Percentiles rank a stretch among this genome's conserved stretches.
Conservation (phyloP, 225 moss, liverwort and hornwort genomes). For the Polytrichum commune region DNA sequence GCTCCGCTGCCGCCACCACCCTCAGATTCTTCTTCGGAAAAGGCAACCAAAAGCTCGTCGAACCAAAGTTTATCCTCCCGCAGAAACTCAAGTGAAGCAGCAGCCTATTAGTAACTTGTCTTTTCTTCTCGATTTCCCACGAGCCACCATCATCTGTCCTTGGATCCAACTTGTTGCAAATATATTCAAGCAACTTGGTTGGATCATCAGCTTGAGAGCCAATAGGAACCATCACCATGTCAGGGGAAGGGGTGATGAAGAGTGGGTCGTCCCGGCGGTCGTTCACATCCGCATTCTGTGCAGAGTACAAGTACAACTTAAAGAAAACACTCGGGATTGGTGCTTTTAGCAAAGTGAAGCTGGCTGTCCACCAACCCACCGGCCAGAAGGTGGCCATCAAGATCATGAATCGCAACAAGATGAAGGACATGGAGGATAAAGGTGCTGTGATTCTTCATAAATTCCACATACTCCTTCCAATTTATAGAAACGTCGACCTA, state of each 20-base stretch:
- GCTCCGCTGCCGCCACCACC: too few relatives aligned
- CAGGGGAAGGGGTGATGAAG: slow-evolving; percentile 45
- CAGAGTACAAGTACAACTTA: slow-evolving; percentile 82
- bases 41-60: too few relatives aligned
- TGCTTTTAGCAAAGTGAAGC: slow-evolving; percentile 94
- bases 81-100: too few relatives aligned
- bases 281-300: slow-evolving; percentile 45
- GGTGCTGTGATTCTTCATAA: slow-evolving; percentile 22
- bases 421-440: slow-evolving; percentile 95
- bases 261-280: slow-evolving; percentile 43
- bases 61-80: too few relatives aligned
- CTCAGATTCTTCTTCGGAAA: too few relatives aligned
- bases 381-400: slow-evolving; percentile 92
- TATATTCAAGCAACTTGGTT: background rate
- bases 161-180: background rate
- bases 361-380: slow-evolving; percentile 75
- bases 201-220: too few relatives aligned
- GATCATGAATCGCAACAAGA: slow-evolving; percentile 87
- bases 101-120: too few relatives aligned
- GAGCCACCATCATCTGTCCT: background rate
- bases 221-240: slow-evolving; percentile 44
- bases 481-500: background rate
- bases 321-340: slow-evolving; percentile 89
- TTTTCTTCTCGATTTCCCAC: too few relatives aligned
- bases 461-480: background rate